Base-by-base conservation (phyloP, 2,329 filamentous ascomycete genomes). In the Penicillium frequentans region DNA sequence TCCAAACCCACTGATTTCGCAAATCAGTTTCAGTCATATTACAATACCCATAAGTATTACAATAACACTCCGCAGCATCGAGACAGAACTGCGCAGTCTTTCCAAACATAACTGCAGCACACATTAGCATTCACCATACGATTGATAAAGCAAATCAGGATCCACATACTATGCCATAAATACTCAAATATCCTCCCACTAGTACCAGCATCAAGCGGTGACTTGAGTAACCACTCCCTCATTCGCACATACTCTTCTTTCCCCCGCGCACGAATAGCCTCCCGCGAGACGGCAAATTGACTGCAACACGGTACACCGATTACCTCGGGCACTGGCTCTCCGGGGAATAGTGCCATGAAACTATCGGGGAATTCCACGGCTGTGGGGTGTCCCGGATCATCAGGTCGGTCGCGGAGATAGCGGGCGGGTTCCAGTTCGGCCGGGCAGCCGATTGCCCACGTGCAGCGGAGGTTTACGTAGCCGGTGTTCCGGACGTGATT, bases 111-210 rank as follows among this genome's bases (percentile, higher is more conserved):
- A 68, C 67, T 69, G 37, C 21, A 19, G 9, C 49, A 19, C 23
- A 46, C 5, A 47, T 56, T 53, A 57, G 44, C 42, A 39, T 19
- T 23, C 26, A 27, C 2, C 10, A 54, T 24, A 33, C 50, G 35
- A 16, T 16, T 23, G 3, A 31, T 16, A 43, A 23, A 47, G 14
- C n/a, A 29, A 4, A 29, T 1, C 27, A 29, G 9, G 27, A 29
- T 42, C 3, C 55, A 60, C 70, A 72, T 75, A 76, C 80, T 82
- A 63, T 84, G 82, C 82, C 82, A 84, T 14, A 76, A 77, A 69
- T 83, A 84, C 64, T 84, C 82, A 67, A 84, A 69, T 13, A 84
- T 72, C 14, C 80, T 68, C 3, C 81, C 81, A 50, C 76, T 79
- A 21, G 81, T 73, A 26, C 71, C 71, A 59, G 82, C 78, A 1